Conservation (phyloP, 1,284 basidiomycete species). For the Sporisorium iseilematis-ciliati region DNA sequence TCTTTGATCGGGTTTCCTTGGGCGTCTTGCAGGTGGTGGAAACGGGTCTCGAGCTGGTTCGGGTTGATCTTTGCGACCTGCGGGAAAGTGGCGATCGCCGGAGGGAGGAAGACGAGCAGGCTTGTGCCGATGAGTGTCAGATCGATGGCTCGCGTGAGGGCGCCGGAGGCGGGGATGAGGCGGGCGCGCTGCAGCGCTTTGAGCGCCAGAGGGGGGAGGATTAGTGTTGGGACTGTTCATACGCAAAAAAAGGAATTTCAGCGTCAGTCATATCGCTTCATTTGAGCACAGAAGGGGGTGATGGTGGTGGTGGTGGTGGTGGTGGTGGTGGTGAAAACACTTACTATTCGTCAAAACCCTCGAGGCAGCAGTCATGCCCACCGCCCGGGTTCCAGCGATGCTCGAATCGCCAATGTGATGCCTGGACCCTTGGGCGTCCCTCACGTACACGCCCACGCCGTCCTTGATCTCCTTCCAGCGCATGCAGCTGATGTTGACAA, state of each 20-base stretch:
- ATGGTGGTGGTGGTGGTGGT: too few relatives aligned
- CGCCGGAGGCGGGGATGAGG: constrained; percentile 46
- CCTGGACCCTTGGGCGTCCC: constrained; percentile 59
- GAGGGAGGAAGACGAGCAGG: constrained; percentile 73
- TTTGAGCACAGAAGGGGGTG: too few relatives aligned
- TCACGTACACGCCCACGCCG: constrained; percentile 72
- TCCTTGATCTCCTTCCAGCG: constrained; percentile 75
- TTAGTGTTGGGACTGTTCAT: constrained; percentile 71
- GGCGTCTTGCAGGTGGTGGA: constrained; percentile 67
- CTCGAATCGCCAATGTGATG: constrained; percentile 71
- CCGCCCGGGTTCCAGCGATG: constrained; percentile 72
- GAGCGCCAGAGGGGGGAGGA: constrained; percentile 73
- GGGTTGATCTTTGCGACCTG: constrained; percentile 71
- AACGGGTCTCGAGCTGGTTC: constrained; percentile 70
- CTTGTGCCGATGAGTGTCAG: constrained; percentile 71
- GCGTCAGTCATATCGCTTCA: not conserved
- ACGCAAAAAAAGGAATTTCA: not conserved
- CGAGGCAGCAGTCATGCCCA: constrained; percentile 73
- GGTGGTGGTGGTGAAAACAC: constrained; percentile 21
- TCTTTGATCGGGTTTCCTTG: constrained; percentile 61
- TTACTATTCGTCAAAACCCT: constrained; percentile 73
- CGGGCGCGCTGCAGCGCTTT: constrained; percentile 68
- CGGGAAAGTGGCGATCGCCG: constrained; percentile 74
- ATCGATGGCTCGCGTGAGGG: constrained; percentile 48
- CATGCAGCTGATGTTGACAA: constrained; percentile 71